Conservation (phyloP, 441 rosid genomes). For the Arabidopsis hybrid region DNA sequence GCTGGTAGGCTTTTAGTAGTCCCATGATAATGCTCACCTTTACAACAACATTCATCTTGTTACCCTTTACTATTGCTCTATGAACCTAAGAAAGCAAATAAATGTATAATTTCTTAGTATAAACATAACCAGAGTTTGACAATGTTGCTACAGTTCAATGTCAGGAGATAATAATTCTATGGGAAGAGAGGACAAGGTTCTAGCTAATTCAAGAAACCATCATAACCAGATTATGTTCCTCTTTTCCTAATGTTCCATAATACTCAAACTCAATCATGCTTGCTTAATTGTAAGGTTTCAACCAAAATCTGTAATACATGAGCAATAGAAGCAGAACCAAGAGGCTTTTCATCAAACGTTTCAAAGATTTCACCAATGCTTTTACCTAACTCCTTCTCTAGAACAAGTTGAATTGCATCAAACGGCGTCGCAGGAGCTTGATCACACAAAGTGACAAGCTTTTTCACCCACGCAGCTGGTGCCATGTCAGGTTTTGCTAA, state of each 20-base stretch:
- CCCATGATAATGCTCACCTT: conserved; percentile 62
- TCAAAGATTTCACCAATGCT: conserved; percentile 69
- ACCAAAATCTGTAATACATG: conserved; percentile 60
- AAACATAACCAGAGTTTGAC: background rate
- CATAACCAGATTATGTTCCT: no score
- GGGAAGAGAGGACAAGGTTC: background rate
- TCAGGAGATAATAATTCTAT: background rate
- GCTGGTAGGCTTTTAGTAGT: conserved; percentile 28
- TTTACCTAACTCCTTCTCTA: conserved; percentile 79
- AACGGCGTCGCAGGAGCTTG: conserved; percentile 87
- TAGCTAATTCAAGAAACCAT: background rate
- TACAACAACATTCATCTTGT: conserved; percentile 74
- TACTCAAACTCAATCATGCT: conserved; percentile 5
- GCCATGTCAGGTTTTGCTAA: conserved; percentile 95
- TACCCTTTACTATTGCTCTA: conserved; percentile 81
- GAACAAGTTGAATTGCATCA: conserved; percentile 55
- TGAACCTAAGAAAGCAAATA: conserved; percentile 66
- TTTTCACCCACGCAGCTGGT: conserved; percentile 95
- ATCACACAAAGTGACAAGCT: conserved; percentile 89
- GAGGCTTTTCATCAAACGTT: conserved; percentile 76
- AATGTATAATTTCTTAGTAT: background rate
- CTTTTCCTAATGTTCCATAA: background rate
- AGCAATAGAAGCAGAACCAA: conserved; percentile 98
- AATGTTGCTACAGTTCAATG: conserved; percentile 6
- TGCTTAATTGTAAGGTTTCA: background rate